Conservation (phyloP, 2,329 filamentous ascomycete species). For the Keithomyces neogunnii region DNA sequence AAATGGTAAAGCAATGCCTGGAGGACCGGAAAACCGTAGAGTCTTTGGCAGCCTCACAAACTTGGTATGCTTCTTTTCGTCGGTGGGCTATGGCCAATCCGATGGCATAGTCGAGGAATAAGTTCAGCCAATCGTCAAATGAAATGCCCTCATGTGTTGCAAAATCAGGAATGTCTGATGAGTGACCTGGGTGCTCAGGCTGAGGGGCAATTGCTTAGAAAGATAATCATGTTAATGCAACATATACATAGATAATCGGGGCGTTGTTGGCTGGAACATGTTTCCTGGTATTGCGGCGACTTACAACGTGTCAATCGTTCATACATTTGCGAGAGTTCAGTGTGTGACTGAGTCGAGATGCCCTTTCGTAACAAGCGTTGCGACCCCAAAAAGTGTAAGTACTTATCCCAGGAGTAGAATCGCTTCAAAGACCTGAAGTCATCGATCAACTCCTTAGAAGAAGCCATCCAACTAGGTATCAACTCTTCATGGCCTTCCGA, state of each 20-base stretch:
- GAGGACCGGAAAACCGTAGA: conserved; percentile 76
- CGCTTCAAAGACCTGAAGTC: conserved; percentile 56
- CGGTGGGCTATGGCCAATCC: conserved; percentile 61
- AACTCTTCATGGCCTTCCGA: conserved; percentile 34
- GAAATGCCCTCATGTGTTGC: conserved; percentile 62
- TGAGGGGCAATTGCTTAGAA: conserved; percentile 9
- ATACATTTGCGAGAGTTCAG: conserved; percentile 45
- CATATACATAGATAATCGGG: background rate
- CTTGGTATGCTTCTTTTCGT: conserved; percentile 65
- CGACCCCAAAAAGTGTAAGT: conserved; percentile 46
- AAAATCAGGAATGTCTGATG: conserved; percentile 1
- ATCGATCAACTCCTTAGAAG: conserved; percentile 50
- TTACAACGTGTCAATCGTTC: conserved; percentile 46
- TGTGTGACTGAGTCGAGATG: conserved; percentile 21
- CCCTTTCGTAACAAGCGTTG: conserved; percentile 15
- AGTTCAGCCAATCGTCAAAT: conserved; percentile 79
- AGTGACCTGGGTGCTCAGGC: conserved; percentile 5
- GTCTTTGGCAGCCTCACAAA: conserved; percentile 68
- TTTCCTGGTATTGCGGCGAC: conserved; percentile 14
- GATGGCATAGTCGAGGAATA: conserved; percentile 83
- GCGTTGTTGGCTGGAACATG: conserved; percentile 7
- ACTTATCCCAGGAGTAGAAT: conserved; percentile 61
- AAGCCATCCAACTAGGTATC: conserved; percentile 46
- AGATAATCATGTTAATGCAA: background rate
- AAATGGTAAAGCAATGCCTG: conserved; percentile 60